phyloP scores from a whole-genome alignment of 768 basidiomycete genomes.

The Naganishia kalamii region DNA sequence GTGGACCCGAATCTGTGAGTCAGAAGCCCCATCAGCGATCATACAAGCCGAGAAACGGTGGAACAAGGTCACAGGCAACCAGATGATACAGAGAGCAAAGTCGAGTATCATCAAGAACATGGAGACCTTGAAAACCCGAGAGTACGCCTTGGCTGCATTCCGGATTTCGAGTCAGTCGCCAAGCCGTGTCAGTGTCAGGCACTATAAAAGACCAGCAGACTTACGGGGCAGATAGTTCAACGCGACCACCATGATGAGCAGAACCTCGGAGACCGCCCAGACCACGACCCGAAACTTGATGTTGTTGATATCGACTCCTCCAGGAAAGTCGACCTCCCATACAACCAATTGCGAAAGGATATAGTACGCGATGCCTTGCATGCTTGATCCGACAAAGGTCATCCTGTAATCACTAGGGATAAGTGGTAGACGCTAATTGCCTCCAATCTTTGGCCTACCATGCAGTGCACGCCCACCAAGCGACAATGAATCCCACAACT shows the following conservation, averaged over 20 bases:
- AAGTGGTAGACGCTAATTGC: too few relatives aligned
- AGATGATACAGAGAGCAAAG: conserved; percentile 79
- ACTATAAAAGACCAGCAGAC: conserved; percentile 27
- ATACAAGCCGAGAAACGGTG: neutral
- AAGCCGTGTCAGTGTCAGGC: neutral
- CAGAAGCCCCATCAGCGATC: neutral
- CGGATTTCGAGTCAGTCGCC: neutral
- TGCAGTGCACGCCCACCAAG: conserved; percentile 91
- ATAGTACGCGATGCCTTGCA: conserved; percentile 78
- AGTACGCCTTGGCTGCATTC: conserved; percentile 52
- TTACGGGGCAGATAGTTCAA: conserved; percentile 80
- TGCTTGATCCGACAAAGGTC: neutral
- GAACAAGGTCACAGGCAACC: conserved; percentile 59
- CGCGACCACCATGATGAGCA: conserved; percentile 64
- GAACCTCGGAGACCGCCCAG: conserved; percentile 60
- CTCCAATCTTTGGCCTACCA: conserved; percentile 59
- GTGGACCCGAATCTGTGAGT: conserved; percentile 62
- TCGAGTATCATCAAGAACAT: conserved; percentile 72
- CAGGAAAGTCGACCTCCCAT: conserved; percentile 75
- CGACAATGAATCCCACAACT: conserved; percentile 41
- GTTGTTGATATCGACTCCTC: conserved; percentile 63
- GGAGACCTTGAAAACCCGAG: conserved; percentile 68
- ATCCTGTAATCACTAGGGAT: too few relatives aligned
- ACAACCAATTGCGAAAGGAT: conserved; percentile 75
- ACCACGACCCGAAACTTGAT: conserved; percentile 68